A percentile compares a stretch with the other conserved stretches of the same genome.
Evolutionary conservation across 2,329 filamentous ascomycete species (phyloP).

Genomic region (Fusarium floridanum): DNA sequence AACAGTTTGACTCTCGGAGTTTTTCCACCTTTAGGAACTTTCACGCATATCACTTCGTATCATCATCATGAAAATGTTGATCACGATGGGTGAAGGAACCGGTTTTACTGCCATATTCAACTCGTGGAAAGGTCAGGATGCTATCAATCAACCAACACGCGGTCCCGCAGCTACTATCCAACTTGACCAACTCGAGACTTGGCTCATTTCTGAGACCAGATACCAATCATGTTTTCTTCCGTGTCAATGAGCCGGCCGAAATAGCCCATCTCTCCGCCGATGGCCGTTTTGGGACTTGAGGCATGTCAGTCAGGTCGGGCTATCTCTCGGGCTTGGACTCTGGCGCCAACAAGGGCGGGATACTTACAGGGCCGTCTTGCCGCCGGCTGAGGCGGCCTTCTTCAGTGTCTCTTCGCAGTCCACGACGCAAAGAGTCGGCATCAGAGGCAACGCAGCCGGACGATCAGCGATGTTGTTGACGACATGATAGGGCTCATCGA

Average conservation of each 20-base stretch:
- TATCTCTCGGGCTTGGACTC: constrained; percentile 9
- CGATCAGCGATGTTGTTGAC: constrained; percentile 45
- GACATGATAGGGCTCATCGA: constrained; percentile 48
- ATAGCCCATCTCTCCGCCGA: constrained; percentile 51
- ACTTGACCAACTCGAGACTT: neutral
- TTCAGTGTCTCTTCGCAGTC: constrained; percentile 51
- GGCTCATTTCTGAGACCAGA: constrained; percentile 50
- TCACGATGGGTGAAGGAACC: neutral
- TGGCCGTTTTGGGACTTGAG: constrained; percentile 52
- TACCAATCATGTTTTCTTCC: constrained; percentile 55
- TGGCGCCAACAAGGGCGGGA: neutral
- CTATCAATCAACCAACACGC: neutral
- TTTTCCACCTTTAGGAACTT: constrained; percentile 36
- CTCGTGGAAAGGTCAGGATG: constrained; percentile 4
- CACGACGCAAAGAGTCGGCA: constrained; percentile 52
- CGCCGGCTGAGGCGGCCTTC: constrained; percentile 48
- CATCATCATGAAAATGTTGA: constrained; percentile 7
- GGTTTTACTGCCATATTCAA: neutral
- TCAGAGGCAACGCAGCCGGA: constrained; percentile 44
- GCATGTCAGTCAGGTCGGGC: neutral
- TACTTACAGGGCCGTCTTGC: constrained; percentile 53
- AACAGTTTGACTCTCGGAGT: neutral
- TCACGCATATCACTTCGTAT: neutral
- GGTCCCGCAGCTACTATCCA: neutral
- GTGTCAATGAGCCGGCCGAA: constrained; percentile 54